Conservation (phyloP, 2,329 filamentous ascomycete species). For the Diaporthe sp. region DNA sequence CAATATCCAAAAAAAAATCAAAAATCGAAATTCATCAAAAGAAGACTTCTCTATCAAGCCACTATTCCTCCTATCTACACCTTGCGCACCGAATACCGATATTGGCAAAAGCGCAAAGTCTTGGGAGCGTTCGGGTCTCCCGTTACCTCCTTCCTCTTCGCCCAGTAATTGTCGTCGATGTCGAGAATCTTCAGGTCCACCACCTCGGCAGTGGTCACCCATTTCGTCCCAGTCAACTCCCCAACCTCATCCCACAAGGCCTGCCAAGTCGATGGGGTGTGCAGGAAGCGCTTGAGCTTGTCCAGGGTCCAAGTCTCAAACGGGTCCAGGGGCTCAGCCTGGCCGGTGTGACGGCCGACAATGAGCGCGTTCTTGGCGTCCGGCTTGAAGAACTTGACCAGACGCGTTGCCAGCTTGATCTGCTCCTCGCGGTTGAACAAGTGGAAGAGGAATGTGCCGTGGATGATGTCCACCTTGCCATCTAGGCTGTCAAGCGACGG, state of each 20-base stretch:
- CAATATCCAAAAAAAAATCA: neutral
- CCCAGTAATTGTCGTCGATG: conserved; percentile 24
- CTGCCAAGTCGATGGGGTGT: conserved; percentile 58
- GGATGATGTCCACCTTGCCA: conserved; percentile 49
- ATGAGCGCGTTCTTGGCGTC: conserved; percentile 44
- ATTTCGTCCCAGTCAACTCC: conserved; percentile 53
- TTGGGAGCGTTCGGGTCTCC: conserved; percentile 9
- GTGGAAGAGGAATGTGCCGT: conserved; percentile 51
- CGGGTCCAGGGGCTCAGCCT: conserved; percentile 44
- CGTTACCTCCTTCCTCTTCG: conserved; percentile 17
- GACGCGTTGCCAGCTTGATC: conserved; percentile 44
- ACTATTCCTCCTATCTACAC: neutral
- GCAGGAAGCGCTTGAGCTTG: conserved; percentile 52
- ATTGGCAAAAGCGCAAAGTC: conserved; percentile 24
- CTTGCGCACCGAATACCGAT: conserved; percentile 20
- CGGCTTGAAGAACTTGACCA: conserved; percentile 47
- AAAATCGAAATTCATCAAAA: no score
- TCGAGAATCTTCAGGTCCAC: conserved; percentile 16
- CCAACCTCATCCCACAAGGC: conserved; percentile 59
- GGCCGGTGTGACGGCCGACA: conserved; percentile 49
- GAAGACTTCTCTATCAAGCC: neutral
- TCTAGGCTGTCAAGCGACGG: conserved; percentile 42
- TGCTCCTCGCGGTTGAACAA: conserved; percentile 50
- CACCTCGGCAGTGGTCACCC: conserved; percentile 45
- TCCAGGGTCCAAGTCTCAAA: conserved; percentile 39